These are phyloP conservation scores for Rhinocladiella similis DNA, from an alignment of 2,329 filamentous ascomycete species.

Conservation along the genomic window DNA sequence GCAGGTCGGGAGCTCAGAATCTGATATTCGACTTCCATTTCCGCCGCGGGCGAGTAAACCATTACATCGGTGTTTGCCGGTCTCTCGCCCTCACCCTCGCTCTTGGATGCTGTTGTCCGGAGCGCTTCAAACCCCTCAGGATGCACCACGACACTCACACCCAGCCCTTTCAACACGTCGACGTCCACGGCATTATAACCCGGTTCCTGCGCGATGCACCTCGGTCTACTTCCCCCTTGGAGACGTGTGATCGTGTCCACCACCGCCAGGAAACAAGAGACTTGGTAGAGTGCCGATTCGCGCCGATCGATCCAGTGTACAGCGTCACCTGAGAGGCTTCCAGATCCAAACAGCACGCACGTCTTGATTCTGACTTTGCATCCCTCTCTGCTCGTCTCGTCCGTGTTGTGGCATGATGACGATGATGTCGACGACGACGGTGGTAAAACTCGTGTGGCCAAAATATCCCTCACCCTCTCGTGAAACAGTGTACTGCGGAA, in stretches of 20 bases:
- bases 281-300: conserved; percentile 20
- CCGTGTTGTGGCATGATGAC: too few relatives aligned
- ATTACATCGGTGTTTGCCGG: conserved; percentile 42
- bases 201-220: conserved; percentile 54
- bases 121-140: conserved; percentile 57
- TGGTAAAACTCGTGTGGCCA: background rate
- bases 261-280: conserved; percentile 19
- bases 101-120: conserved; percentile 25
- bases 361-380: conserved; percentile 1
- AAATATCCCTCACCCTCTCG: conserved; percentile 2
- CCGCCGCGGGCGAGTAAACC: conserved; percentile 62
- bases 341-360: conserved; percentile 22
- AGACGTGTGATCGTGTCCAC: conserved; percentile 10
- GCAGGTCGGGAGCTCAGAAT: conserved; percentile 12
- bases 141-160: conserved; percentile 42
- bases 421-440: too few relatives aligned
- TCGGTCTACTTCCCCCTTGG: conserved; percentile 3
- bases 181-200: conserved; percentile 50
- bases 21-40: conserved; percentile 26
- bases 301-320: conserved; percentile 19
- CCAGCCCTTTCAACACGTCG: conserved; percentile 37
- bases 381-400: background rate
- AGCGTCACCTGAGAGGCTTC: conserved; percentile 22
- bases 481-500: conserved; percentile 11
- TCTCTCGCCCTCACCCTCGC: background rate